Evolutionary conservation across 352 stramenopile species (phyloP).

Genomic region (Pilasporangium apinafurcum): DNA sequence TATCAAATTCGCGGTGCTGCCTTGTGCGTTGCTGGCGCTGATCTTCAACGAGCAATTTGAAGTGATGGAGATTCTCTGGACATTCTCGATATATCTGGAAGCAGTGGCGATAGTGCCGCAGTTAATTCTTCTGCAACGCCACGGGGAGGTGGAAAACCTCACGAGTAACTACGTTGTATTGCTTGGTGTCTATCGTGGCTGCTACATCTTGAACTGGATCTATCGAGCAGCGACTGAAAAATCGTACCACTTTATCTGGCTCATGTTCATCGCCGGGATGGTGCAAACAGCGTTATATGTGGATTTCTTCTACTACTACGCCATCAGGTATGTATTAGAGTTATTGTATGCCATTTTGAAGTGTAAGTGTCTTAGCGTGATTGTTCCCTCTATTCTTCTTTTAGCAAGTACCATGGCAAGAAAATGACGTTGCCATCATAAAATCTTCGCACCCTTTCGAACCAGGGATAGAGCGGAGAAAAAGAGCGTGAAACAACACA

Average conservation of each 20-base stretch:
- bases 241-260: slow-evolving; percentile 97
- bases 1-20: slow-evolving; percentile 95
- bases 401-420: slow-evolving; percentile 87
- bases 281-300: slow-evolving; percentile 99
- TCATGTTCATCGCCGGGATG: slow-evolving; percentile 98
- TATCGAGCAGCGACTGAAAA: slow-evolving; percentile 95
- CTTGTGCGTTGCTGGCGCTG: slow-evolving; percentile 93
- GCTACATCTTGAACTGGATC: slow-evolving; percentile 99
- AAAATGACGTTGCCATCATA: slow-evolving; percentile 88
- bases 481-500: slow-evolving; percentile 2
- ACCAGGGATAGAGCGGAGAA: not conserved
- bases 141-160: slow-evolving; percentile 98
- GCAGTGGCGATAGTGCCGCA: slow-evolving; percentile 98
- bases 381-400: too few relatives aligned
- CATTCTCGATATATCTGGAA: slow-evolving; percentile 99
- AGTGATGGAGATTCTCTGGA: slow-evolving; percentile 95
- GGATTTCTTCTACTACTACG: slow-evolving; percentile 99
- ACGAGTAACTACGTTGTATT: slow-evolving; percentile 99
- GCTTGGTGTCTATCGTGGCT: slow-evolving; percentile 95
- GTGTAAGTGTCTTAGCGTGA: not conserved
- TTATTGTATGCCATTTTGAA: slow-evolving; percentile 3
- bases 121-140: slow-evolving; percentile 98
- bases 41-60: slow-evolving; percentile 93
- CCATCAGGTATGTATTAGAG: slow-evolving; percentile 63
- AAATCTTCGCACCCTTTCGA: too few relatives aligned